phyloP scores from a whole-genome alignment of 208 protist genomes.

The Trypanosoma melophagium region DNA sequence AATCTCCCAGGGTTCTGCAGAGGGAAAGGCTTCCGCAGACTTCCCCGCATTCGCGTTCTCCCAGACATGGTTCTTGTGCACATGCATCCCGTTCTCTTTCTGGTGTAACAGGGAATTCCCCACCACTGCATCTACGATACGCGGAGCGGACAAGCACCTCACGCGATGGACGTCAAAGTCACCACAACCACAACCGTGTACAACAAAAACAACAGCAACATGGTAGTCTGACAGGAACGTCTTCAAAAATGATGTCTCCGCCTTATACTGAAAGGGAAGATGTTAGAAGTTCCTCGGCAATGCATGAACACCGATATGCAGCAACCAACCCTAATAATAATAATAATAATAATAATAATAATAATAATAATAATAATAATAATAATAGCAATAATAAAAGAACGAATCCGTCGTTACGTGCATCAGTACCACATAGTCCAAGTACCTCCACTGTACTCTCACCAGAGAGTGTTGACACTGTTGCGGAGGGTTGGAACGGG shows the following conservation, averaged over 20 bases:
- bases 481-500: neutral
- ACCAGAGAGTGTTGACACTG: conserved; percentile 12
- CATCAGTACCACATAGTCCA: conserved; percentile 1
- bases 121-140: neutral
- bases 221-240: neutral
- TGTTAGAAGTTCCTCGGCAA: neutral
- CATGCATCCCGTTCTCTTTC: neutral
- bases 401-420: neutral
- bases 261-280: neutral
- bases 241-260: neutral
- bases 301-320: neutral
- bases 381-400: neutral
- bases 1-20: no score
- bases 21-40: no score
- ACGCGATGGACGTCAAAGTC: neutral
- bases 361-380: neutral
- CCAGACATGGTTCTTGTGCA: neutral
- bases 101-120: neutral
- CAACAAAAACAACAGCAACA: neutral
- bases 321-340: neutral
- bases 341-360: neutral
- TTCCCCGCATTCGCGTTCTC: conserved; percentile 1
- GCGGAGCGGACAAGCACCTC: neutral
- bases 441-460: conserved; percentile 24
- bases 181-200: neutral